A percentile compares a stretch with the other conserved stretches of the same genome.
Conservation (phyloP, 2,329 filamentous ascomycete genomes). For the Phaeosphaeria sp. region DNA sequence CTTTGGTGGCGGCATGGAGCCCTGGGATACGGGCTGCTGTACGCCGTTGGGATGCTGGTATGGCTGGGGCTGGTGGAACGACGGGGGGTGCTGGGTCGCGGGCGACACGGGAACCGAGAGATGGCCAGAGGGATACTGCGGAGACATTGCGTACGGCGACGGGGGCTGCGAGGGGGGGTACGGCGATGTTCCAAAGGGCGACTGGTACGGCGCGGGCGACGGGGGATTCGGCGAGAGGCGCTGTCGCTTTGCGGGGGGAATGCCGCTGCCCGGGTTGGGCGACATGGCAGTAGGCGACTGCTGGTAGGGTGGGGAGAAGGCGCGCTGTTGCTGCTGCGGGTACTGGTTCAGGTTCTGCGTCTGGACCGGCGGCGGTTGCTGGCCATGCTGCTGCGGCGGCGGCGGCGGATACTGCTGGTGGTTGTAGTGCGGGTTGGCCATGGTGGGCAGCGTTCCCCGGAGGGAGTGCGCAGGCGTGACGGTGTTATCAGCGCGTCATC, state of each 20-base stretch:
- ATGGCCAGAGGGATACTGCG: slow-evolving; percentile 32
- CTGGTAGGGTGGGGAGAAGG: slow-evolving; percentile 46
- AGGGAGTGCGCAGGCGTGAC: slow-evolving; percentile 29
- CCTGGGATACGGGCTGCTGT: slow-evolving; percentile 29
- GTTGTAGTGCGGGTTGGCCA: slow-evolving; percentile 41
- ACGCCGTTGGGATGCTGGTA: slow-evolving; percentile 41
- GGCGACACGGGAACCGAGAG: slow-evolving; percentile 43
- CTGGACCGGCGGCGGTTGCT: slow-evolving; percentile 42
- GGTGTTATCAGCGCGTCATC: slow-evolving; percentile 33
- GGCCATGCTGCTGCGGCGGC: slow-evolving; percentile 33
- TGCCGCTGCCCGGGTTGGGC: slow-evolving; percentile 45
- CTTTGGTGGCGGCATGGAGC: slow-evolving; percentile 68
- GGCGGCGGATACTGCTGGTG: slow-evolving; percentile 39
- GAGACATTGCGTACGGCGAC: slow-evolving; percentile 48
- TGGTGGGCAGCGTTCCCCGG: slow-evolving; percentile 36
- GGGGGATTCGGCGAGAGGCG: slow-evolving; percentile 71
- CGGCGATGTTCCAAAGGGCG: slow-evolving; percentile 55
- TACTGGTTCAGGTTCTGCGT: slow-evolving; percentile 50
- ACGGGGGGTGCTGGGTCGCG: slow-evolving; percentile 36
- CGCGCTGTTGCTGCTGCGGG: slow-evolving; percentile 51
- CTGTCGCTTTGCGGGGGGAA: slow-evolving; percentile 76
- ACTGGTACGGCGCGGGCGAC: slow-evolving; percentile 59
- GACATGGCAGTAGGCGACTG: slow-evolving; percentile 63
- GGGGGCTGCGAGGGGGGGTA: slow-evolving; percentile 21
- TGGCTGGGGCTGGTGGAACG: slow-evolving; percentile 61